These are phyloP conservation scores for Rhizophagus prolifer DNA, from an alignment of 192 early-diverging fungal species.

Conservation along the genomic window DNA sequence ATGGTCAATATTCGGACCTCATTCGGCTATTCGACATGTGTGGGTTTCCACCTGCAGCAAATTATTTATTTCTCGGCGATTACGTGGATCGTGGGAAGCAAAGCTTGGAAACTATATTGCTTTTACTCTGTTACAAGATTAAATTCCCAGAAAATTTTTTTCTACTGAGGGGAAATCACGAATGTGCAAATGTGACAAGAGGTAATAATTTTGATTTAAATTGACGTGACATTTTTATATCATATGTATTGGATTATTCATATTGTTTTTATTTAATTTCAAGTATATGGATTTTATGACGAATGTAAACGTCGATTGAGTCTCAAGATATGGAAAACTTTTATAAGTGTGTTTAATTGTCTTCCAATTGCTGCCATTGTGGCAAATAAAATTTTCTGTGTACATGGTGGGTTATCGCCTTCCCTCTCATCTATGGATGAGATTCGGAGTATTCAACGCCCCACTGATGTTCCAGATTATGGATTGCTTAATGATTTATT, in stretches of 20 bases:
- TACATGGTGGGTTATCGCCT: conserved; percentile 91
- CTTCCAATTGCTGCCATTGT: conserved; percentile 91
- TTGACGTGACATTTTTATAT: neutral
- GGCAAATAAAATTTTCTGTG: conserved; percentile 91
- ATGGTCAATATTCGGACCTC: conserved; percentile 94
- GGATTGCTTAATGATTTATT: conserved; percentile 89
- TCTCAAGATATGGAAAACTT: conserved; percentile 88
- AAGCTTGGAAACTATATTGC: conserved; percentile 89
- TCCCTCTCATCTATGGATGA: conserved; percentile 80
- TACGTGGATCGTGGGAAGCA: conserved; percentile 98
- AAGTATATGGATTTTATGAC: conserved; percentile 96
- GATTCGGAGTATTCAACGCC: conserved; percentile 75
- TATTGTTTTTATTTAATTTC: conserved; percentile 29
- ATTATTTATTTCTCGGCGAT: conserved; percentile 93
- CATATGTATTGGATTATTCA: neutral
- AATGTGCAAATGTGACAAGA: conserved; percentile 89
- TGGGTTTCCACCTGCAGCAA: conserved; percentile 87
- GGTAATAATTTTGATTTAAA: conserved; percentile 39
- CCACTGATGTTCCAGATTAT: conserved; percentile 89
- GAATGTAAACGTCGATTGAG: conserved; percentile 90
- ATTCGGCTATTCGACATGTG: conserved; percentile 90
- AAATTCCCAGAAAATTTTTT: conserved; percentile 98
- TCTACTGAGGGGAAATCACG: conserved; percentile 95
- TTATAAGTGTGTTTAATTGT: conserved; percentile 93
- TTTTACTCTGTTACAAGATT: conserved; percentile 95